Conservation (phyloP, 176 grass and related monocot genomes). For the Areca catechu region DNA sequence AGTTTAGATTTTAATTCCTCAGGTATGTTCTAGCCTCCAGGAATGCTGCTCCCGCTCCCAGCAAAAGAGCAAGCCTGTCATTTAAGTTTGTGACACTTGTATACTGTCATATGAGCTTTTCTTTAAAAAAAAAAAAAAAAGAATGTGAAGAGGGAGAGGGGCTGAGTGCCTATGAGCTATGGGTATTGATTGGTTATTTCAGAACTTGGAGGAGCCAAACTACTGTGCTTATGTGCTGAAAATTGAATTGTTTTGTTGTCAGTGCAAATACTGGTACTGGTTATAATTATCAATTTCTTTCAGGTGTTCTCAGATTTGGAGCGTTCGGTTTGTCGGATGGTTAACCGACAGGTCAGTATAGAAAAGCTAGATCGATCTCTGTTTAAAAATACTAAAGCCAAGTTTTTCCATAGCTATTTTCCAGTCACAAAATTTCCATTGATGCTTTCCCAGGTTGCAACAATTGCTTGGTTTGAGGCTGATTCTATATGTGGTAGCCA, state of each 20-base stretch:
- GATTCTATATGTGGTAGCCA: constrained; percentile 98
- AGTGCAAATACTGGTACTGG: constrained; percentile 1
- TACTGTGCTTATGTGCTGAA: constrained; percentile 4
- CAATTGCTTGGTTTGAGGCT: constrained; percentile 98
- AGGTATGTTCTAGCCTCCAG: too few relatives aligned
- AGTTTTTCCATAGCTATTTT: too few relatives aligned
- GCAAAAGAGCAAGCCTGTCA: too few relatives aligned
- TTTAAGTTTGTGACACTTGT: too few relatives aligned
- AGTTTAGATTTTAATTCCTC: too few relatives aligned
- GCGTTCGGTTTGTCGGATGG: constrained; percentile 92
- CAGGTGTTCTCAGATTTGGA: constrained; percentile 99
- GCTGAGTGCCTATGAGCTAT: too few relatives aligned
- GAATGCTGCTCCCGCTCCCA: too few relatives aligned
- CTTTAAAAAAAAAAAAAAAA: too few relatives aligned
- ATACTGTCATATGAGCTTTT: too few relatives aligned
- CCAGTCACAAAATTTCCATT: too few relatives aligned
- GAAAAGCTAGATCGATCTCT: neutral
- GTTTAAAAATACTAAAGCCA: neutral
- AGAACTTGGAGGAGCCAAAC: neutral
- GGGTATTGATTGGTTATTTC: too few relatives aligned
- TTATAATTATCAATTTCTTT: constrained; percentile 27
- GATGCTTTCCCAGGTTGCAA: constrained; percentile 57
- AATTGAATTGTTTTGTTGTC: neutral
- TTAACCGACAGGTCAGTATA: constrained; percentile 77
- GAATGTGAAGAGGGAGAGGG: too few relatives aligned